A percentile compares a stretch with the other conserved stretches of the same genome.
These are phyloP conservation scores for Brassica rapa DNA, from an alignment of 345 rosid species.

Conservation along the genomic window DNA sequence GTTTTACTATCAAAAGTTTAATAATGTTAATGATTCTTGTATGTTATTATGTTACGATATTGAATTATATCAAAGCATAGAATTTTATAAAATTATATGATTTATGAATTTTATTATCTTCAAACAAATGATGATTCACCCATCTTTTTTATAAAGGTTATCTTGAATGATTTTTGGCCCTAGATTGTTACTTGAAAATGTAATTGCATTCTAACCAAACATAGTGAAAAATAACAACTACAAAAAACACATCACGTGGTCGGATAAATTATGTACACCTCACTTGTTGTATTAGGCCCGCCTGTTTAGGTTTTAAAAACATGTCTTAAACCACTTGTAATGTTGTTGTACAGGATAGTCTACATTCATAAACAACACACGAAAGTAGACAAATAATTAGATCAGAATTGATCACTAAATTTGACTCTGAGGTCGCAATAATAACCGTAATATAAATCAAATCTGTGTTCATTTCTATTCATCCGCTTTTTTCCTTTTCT, in stretches of 20 bases:
- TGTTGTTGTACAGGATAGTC: not conserved
- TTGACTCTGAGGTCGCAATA: not conserved
- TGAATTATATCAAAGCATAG: too few species aligned
- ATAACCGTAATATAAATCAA: not conserved
- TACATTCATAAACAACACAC: not conserved
- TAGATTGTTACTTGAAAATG: not conserved
- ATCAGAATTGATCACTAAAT: not conserved
- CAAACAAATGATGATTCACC: not conserved
- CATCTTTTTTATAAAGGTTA: not conserved
- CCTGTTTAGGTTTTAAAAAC: not conserved
- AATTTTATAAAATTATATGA: too few species aligned
- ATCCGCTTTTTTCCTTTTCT: not conserved
- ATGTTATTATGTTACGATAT: too few species aligned
- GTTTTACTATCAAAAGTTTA: too few species aligned
- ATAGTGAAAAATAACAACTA: not conserved
- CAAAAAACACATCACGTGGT: not conserved
- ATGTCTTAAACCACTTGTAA: not conserved
- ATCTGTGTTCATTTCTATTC: not conserved
- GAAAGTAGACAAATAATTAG: not conserved
- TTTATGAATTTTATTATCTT: too few species aligned
- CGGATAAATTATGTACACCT: not conserved
- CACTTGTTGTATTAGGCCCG: not conserved
- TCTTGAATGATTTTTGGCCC: not conserved
- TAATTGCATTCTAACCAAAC: not conserved
- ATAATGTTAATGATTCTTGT: too few species aligned